Evolutionary conservation across 2,329 filamentous ascomycete genomes (phyloP).

Genomic region (Pestalotiopsis sp.): DNA sequence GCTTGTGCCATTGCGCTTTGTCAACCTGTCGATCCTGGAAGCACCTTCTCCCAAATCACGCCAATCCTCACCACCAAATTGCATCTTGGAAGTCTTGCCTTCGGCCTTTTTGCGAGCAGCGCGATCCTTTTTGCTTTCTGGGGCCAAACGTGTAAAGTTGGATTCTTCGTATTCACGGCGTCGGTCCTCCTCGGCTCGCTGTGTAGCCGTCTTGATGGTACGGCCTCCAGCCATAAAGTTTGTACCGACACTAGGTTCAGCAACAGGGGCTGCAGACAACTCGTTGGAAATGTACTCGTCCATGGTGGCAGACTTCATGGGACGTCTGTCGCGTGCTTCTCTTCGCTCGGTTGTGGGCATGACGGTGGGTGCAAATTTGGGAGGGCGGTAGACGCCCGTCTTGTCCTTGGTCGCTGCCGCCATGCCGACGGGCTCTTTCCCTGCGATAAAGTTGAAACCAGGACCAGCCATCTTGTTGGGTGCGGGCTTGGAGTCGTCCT

Average conservation of each 20-base stretch:
- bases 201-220: slow-evolving; percentile 74
- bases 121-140: slow-evolving; percentile 84
- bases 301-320: slow-evolving; percentile 78
- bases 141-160: slow-evolving; percentile 87
- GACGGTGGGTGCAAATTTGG: slow-evolving; percentile 81
- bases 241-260: slow-evolving; percentile 88
- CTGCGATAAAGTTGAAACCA: slow-evolving; percentile 40
- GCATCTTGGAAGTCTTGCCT: slow-evolving; percentile 60
- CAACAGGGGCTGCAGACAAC: slow-evolving; percentile 77
- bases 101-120: slow-evolving; percentile 63
- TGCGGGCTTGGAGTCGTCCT: no score
- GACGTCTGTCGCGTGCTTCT: slow-evolving; percentile 63
- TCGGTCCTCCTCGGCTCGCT: slow-evolving; percentile 79
- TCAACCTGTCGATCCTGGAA: slow-evolving; percentile 84
- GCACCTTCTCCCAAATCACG: slow-evolving; percentile 80
- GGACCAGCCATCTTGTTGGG: slow-evolving; percentile 37
- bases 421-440: slow-evolving; percentile 34
- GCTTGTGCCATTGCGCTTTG: slow-evolving; percentile 66
- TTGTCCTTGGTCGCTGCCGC: slow-evolving; percentile 39
- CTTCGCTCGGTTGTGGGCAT: slow-evolving; percentile 74
- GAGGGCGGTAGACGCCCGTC: slow-evolving; percentile 84
- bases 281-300: slow-evolving; percentile 91
- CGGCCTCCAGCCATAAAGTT: slow-evolving; percentile 82
- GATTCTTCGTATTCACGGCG: slow-evolving; percentile 85
- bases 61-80: slow-evolving; percentile 91